Percentiles rank a stretch among this genome's conserved stretches.
phyloP scores from a whole-genome alignment of 2,329 filamentous ascomycete genomes.

The Alternaria atra region DNA sequence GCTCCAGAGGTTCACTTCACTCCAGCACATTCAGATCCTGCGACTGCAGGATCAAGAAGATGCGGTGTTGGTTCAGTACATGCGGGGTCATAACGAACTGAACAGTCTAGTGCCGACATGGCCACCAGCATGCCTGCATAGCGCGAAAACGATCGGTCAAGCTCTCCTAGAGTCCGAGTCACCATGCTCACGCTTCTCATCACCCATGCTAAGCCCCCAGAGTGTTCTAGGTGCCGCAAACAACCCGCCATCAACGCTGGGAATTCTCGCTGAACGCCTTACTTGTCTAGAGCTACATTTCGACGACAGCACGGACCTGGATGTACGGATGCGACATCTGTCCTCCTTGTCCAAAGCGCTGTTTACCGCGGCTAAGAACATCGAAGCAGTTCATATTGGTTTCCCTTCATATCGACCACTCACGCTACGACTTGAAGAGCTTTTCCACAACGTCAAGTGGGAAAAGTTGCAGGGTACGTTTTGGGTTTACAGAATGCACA shows the following conservation, averaged over 20 bases:
- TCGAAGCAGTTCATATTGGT: constrained; percentile 70
- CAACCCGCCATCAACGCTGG: constrained; percentile 58
- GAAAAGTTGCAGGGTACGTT: constrained; percentile 59
- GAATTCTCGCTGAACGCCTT: constrained; percentile 64
- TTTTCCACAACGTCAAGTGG: constrained; percentile 71
- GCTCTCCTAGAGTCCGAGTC: constrained; percentile 66
- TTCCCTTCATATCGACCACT: constrained; percentile 68
- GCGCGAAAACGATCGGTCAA: constrained; percentile 65
- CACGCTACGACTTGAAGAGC: constrained; percentile 64
- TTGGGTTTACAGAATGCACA: not conserved
- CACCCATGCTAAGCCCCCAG: constrained; percentile 69
- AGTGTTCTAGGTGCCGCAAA: constrained; percentile 63
- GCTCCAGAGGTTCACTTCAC: constrained; percentile 65
- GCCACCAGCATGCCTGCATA: constrained; percentile 70
- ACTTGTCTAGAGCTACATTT: constrained; percentile 72
- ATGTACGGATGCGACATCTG: constrained; percentile 65
- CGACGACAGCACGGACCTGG: constrained; percentile 65
- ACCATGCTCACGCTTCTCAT: constrained; percentile 67
- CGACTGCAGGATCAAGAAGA: constrained; percentile 69
- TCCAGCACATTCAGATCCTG: constrained; percentile 72
- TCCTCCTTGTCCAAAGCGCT: constrained; percentile 66
- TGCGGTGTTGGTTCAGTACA: constrained; percentile 61
- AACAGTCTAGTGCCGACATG: constrained; percentile 64
- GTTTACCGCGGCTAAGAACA: constrained; percentile 66
- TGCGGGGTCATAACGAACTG: constrained; percentile 58